These are phyloP conservation scores for Centrapalus pauciflorus DNA, from an alignment of 129 eudicot genomes.

Conservation along the genomic window DNA sequence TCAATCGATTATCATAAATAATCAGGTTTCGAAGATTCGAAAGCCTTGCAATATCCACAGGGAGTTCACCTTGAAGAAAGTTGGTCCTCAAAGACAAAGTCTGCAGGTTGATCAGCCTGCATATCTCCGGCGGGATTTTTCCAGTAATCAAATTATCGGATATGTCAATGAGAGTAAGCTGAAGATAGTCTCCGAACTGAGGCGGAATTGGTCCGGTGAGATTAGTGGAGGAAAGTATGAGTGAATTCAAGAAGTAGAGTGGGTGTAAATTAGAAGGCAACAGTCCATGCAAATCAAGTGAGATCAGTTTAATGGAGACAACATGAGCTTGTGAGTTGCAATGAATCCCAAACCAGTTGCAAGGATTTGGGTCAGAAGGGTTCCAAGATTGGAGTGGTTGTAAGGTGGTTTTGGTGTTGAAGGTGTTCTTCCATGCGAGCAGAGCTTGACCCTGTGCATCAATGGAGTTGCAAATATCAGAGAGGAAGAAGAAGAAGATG, in stretches of 20 bases:
- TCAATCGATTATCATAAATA: slow-evolving; percentile 72
- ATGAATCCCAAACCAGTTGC: slow-evolving; percentile 74
- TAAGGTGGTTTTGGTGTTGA: slow-evolving; percentile 52
- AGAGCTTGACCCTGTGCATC: slow-evolving; percentile 84
- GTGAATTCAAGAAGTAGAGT: slow-evolving; percentile 40
- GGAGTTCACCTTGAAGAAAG: slow-evolving; percentile 53
- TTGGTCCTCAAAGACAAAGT: slow-evolving; percentile 53
- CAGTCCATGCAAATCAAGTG: slow-evolving; percentile 64
- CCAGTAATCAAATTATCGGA: slow-evolving; percentile 71
- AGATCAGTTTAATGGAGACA: slow-evolving; percentile 32
- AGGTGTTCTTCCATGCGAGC: slow-evolving; percentile 66
- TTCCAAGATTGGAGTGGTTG: slow-evolving; percentile 63
- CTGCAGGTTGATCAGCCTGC: slow-evolving; percentile 45
- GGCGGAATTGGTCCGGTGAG: slow-evolving; percentile 72
- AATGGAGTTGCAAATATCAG: slow-evolving; percentile 42
- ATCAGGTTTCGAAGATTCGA: slow-evolving; percentile 35
- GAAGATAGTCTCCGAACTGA: slow-evolving; percentile 65
- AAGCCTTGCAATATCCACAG: slow-evolving; percentile 63
- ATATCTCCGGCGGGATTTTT: slow-evolving; percentile 63
- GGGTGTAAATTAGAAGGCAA: slow-evolving; percentile 73
- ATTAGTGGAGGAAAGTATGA: slow-evolving; percentile 62
- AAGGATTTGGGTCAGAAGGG: slow-evolving; percentile 47
- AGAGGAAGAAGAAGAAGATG: slow-evolving; percentile 13
- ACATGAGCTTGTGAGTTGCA: slow-evolving; percentile 60
- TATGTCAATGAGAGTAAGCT: slow-evolving; percentile 51